These are phyloP conservation scores for Candida suzukii DNA, from an alignment of 805 yeast genomes.

Conservation along the genomic window DNA sequence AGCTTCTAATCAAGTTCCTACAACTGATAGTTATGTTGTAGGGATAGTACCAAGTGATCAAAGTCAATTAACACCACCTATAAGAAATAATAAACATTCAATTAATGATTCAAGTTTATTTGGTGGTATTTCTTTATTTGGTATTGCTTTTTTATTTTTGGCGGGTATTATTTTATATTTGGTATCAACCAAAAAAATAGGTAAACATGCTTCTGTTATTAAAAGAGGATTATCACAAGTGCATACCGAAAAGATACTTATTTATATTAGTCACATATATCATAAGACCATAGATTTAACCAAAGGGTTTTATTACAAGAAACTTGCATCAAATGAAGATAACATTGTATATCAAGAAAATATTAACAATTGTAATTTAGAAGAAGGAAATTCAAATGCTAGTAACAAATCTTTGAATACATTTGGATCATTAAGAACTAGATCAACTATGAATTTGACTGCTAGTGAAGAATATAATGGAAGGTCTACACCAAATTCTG, in stretches of 20 bases:
- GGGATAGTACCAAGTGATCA: slow-evolving; percentile 36
- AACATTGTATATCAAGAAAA: slow-evolving; percentile 8
- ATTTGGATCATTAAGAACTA: slow-evolving; percentile 12
- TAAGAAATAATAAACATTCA: neutral
- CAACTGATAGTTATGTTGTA: slow-evolving; percentile 11
- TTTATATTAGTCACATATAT: slow-evolving; percentile 2
- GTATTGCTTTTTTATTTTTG: slow-evolving; percentile 8
- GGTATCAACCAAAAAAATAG: slow-evolving; percentile 5
- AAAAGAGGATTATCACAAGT: neutral
- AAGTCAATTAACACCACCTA: slow-evolving; percentile 1
- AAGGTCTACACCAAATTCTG: neutral
- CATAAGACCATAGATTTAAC: neutral
- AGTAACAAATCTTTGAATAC: neutral
- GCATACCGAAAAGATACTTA: neutral
- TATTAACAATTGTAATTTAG: slow-evolving; percentile 6
- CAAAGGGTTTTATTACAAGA: slow-evolving; percentile 7
- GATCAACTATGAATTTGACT: slow-evolving; percentile 19
- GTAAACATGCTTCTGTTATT: neutral
- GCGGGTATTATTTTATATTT: slow-evolving; percentile 8
- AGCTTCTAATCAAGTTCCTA: slow-evolving; percentile 63
- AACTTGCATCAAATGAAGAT: slow-evolving; percentile 10
- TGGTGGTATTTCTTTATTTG: slow-evolving; percentile 3
- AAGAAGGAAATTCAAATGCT: slow-evolving; percentile 8
- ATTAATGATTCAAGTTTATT: slow-evolving; percentile 1
- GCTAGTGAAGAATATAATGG: neutral